Evolutionary conservation across 1,284 basidiomycete species (phyloP).

Genomic region (Austropuccinia psidii): DNA sequence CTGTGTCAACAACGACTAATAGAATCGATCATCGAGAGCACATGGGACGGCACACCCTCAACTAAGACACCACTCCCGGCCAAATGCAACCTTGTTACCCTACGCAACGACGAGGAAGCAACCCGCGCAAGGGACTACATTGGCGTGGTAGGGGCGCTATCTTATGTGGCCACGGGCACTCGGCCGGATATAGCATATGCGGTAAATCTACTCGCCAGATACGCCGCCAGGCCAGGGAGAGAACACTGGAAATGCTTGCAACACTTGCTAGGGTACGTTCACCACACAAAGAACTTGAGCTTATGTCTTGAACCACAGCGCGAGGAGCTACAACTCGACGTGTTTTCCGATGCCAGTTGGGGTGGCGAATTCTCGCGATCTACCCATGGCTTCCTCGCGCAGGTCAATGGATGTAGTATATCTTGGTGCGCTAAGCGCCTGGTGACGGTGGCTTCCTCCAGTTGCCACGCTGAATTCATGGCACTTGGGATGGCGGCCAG

Average conservation of each 20-base stretch:
- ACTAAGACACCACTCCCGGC: not conserved
- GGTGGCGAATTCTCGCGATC: slow-evolving; percentile 7
- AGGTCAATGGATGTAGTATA: not conserved
- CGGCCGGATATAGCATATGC: not conserved
- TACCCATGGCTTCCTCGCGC: not conserved
- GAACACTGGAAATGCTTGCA: not conserved
- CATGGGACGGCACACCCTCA: not conserved
- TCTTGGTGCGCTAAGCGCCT: not conserved
- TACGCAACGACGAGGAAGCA: too few relatives aligned
- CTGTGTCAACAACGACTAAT: not conserved
- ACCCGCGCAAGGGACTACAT: too few relatives aligned
- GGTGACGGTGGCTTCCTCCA: not conserved
- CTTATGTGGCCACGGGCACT: not conserved
- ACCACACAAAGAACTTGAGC: not conserved
- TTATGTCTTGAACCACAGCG: not conserved
- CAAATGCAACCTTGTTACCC: not conserved
- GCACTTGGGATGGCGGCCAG: not conserved
- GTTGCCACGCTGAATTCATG: slow-evolving; percentile 14
- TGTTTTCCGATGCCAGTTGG: not conserved
- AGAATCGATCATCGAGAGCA: not conserved
- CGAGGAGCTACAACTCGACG: not conserved
- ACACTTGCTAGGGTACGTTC: not conserved
- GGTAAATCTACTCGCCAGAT: not conserved
- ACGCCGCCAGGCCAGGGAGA: not conserved
- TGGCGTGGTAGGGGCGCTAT: not conserved